These are phyloP conservation scores for Austroboletus eburneus DNA, from an alignment of 768 basidiomycete species.

Conservation along the genomic window DNA sequence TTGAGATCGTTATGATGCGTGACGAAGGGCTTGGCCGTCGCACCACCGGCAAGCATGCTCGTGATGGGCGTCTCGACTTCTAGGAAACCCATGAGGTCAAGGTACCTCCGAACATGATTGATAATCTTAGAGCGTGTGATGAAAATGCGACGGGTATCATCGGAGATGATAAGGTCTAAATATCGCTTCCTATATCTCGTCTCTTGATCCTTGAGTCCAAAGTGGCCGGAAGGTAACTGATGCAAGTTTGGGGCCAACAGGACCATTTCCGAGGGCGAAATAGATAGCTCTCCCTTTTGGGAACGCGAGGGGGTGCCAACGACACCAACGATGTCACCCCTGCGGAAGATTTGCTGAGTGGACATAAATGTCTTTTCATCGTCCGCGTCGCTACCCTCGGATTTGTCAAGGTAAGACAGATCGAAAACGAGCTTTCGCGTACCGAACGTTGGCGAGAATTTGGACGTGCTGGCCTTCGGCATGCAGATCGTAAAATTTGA, in stretches of 20 bases:
- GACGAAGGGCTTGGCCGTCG: slow-evolving; percentile 97
- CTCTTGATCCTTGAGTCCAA: slow-evolving; percentile 96
- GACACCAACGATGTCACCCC: slow-evolving; percentile 96
- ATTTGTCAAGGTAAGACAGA: slow-evolving; percentile 21
- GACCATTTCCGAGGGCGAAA: slow-evolving; percentile 72
- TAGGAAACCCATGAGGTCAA: slow-evolving; percentile 90
- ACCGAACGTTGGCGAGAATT: slow-evolving; percentile 87
- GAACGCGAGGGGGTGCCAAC: slow-evolving; percentile 86
- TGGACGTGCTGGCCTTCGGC: slow-evolving; percentile 92
- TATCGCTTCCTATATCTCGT: slow-evolving; percentile 98
- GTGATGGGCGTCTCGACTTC: slow-evolving; percentile 99
- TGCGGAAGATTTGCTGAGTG: slow-evolving; percentile 82
- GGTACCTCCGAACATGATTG: slow-evolving; percentile 88
- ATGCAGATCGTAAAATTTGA: slow-evolving; percentile 92
- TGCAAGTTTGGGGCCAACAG: slow-evolving; percentile 96
- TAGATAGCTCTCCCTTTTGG: slow-evolving; percentile 92
- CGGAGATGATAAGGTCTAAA: slow-evolving; percentile 95
- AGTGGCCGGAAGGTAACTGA: slow-evolving; percentile 88
- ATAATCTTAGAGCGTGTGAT: slow-evolving; percentile 84
- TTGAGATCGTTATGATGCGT: slow-evolving; percentile 99
- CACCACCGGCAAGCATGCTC: slow-evolving; percentile 93
- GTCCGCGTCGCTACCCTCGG: slow-evolving; percentile 47
- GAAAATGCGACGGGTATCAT: slow-evolving; percentile 85
- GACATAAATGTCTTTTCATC: slow-evolving; percentile 62
- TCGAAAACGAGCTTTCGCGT: slow-evolving; percentile 32